phyloP scores from a whole-genome alignment of 1,139 yeast genomes.

The Saccharomycopsis hybrid region DNA sequence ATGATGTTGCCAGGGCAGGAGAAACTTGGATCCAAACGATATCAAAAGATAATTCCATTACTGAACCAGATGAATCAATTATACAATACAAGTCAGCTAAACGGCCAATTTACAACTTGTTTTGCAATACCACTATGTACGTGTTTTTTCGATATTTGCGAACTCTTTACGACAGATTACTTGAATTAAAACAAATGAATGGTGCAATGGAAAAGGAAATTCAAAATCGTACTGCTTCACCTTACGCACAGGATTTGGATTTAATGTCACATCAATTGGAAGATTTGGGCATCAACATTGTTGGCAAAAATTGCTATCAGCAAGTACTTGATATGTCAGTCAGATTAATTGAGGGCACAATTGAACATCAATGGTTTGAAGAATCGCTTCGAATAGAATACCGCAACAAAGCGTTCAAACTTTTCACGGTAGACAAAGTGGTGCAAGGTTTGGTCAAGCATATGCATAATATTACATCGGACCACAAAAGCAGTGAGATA shows the following conservation, averaged over 20 bases:
- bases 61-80: slow-evolving; percentile 19
- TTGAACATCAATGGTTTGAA: slow-evolving; percentile 94
- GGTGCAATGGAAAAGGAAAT: slow-evolving; percentile 67
- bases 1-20: slow-evolving; percentile 48
- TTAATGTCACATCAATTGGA: slow-evolving; percentile 75
- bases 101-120: slow-evolving; percentile 54
- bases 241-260: slow-evolving; percentile 85
- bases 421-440: slow-evolving; percentile 91
- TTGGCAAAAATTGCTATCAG: slow-evolving; percentile 65
- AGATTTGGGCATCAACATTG: slow-evolving; percentile 65
- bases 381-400: slow-evolving; percentile 93
- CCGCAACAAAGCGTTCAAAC: slow-evolving; percentile 84
- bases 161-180: slow-evolving; percentile 71
- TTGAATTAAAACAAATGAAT: slow-evolving; percentile 67
- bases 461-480: slow-evolving; percentile 50
- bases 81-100: slow-evolving; percentile 9
- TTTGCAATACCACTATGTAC: slow-evolving; percentile 87
- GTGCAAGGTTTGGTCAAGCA: slow-evolving; percentile 87
- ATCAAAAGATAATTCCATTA: slow-evolving; percentile 26
- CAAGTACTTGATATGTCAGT: slow-evolving; percentile 72
- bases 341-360: slow-evolving; percentile 77
- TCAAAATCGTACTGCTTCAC: slow-evolving; percentile 56
- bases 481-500: slow-evolving; percentile 76
- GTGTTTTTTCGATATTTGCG: slow-evolving; percentile 85
- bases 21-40: slow-evolving; percentile 59